phyloP scores from a whole-genome alignment of 176 grass and related monocot species.

The Areca catechu region DNA sequence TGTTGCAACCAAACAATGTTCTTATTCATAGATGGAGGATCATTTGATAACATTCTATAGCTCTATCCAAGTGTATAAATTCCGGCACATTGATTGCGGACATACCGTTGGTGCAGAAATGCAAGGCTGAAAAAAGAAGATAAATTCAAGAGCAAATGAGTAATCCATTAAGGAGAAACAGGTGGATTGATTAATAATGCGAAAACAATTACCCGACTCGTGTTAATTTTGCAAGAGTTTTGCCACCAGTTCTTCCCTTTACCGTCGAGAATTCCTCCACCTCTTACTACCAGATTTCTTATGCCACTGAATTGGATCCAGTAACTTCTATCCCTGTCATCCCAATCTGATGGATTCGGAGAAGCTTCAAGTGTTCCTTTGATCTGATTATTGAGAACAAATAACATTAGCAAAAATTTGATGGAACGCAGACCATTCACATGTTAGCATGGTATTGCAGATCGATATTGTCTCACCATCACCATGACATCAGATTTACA shows the following conservation, averaged over 20 bases:
- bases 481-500: constrained; percentile 44
- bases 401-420: no score
- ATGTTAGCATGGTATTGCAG: no score
- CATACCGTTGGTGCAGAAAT: constrained; percentile 53
- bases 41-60: neutral
- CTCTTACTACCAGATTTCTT: constrained; percentile 30
- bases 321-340: neutral
- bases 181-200: neutral
- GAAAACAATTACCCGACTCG: constrained; percentile 30
- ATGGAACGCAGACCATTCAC: no score
- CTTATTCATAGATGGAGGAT: no score
- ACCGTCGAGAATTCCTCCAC: constrained; percentile 53
- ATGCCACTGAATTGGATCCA: constrained; percentile 58
- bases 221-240: constrained; percentile 54
- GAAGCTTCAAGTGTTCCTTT: constrained; percentile 57
- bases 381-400: constrained; percentile 28
- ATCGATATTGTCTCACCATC: constrained; percentile 19
- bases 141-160: neutral
- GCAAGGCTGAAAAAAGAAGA: constrained; percentile 36
- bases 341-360: constrained; percentile 40
- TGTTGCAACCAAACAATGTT: constrained; percentile 4
- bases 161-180: constrained; percentile 6
- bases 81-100: neutral
- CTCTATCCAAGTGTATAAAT: neutral
- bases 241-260: constrained; percentile 68